Percentiles rank a stretch among this genome's conserved stretches.
These are phyloP conservation scores for Termitomyces sp. DNA, from an alignment of 768 basidiomycete species.

Conservation along the genomic window DNA sequence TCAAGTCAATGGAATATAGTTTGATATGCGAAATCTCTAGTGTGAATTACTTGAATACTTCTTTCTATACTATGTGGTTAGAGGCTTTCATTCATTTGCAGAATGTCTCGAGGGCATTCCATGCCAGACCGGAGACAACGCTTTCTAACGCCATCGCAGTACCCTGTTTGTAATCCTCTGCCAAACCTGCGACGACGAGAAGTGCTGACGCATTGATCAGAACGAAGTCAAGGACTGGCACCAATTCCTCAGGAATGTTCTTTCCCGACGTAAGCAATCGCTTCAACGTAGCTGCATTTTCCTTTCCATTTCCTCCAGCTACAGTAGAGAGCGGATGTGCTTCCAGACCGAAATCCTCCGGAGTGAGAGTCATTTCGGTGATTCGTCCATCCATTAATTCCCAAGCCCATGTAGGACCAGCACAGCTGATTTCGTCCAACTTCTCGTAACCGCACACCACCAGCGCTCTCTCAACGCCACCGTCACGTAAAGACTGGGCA, in stretches of 20 bases:
- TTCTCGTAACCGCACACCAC: conserved; percentile 93
- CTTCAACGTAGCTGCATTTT: conserved; percentile 78
- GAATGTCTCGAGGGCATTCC: conserved; percentile 53
- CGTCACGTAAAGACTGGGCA: conserved; percentile 66
- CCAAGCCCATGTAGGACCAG: conserved; percentile 86
- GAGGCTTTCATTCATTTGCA: too few relatives aligned
- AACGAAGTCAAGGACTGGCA: conserved; percentile 80
- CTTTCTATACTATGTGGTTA: too few relatives aligned
- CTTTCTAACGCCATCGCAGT: conserved; percentile 63
- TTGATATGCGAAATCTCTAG: background rate
- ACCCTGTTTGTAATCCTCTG: conserved; percentile 66
- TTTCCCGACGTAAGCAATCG: conserved; percentile 57
- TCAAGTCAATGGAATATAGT: conserved; percentile 5
- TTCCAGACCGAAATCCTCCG: conserved; percentile 73
- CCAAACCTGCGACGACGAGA: conserved; percentile 80
- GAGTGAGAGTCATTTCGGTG: conserved; percentile 58
- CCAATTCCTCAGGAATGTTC: conserved; percentile 51
- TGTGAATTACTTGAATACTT: background rate
- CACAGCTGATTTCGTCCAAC: conserved; percentile 94
- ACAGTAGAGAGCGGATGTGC: conserved; percentile 70
- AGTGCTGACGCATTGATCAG: conserved; percentile 88
- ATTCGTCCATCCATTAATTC: conserved; percentile 70
- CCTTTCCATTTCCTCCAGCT: conserved; percentile 65
- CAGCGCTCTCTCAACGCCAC: conserved; percentile 77
- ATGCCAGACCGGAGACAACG: conserved; percentile 55